Evolutionary conservation across 352 stramenopile species (phyloP).

Genomic region (Plasmopara muralis): DNA sequence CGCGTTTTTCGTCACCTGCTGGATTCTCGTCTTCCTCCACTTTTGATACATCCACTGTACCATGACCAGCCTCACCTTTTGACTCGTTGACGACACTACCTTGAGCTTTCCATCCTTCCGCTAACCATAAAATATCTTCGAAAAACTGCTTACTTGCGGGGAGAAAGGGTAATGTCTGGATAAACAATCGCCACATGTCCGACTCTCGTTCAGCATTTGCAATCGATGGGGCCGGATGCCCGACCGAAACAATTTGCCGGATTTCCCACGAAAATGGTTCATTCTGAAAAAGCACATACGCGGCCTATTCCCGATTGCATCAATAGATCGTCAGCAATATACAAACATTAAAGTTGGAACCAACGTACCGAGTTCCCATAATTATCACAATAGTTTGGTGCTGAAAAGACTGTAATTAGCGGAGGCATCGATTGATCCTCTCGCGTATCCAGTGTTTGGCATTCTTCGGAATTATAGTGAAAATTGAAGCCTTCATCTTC

Average conservation of each 20-base stretch:
- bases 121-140: slow-evolving; percentile 54
- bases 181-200: slow-evolving; percentile 71
- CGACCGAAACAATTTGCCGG: slow-evolving; percentile 39
- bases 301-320: slow-evolving; percentile 26
- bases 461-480: slow-evolving; percentile 50
- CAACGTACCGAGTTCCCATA: slow-evolving; percentile 55
- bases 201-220: slow-evolving; percentile 38
- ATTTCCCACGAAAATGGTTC: slow-evolving; percentile 47
- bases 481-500: slow-evolving; percentile 61
- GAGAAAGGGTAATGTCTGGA: slow-evolving; percentile 71
- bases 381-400: slow-evolving; percentile 93
- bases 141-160: slow-evolving; percentile 80
- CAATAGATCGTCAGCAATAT: background rate
- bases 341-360: background rate
- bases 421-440: slow-evolving; percentile 44
- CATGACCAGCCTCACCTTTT: background rate
- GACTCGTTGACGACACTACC: background rate
- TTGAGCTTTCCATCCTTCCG: slow-evolving; percentile 15
- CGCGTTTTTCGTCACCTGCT: slow-evolving; percentile 9
- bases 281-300: slow-evolving; percentile 43
- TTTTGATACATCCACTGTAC: background rate
- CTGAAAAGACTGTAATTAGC: slow-evolving; percentile 93
- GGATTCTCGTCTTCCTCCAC: slow-evolving; percentile 11
- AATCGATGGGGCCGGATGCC: slow-evolving; percentile 51
- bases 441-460: slow-evolving; percentile 37